Evolutionary conservation across 2,329 filamentous ascomycete species (phyloP), one percentile per base, ranked within the genome.

Genomic region (Xylariaceae sp.): DNA sequence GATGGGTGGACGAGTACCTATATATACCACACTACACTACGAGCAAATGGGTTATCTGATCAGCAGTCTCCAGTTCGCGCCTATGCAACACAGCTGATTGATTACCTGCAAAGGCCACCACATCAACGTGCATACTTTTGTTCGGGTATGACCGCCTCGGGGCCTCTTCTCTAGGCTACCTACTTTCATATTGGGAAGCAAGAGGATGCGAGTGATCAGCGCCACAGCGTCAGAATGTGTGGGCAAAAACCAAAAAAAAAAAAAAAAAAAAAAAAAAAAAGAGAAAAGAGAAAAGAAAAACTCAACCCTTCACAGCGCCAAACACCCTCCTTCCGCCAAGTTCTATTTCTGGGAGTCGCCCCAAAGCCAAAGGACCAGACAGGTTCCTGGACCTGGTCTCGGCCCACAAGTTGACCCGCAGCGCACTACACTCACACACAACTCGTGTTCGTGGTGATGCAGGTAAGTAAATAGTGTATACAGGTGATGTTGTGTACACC

Each of bases 391-490:
- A 37, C 8, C 35, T 9, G 35, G 8, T 11, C 5, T 11, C 5
- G 8, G 35, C 35, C 8, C 32, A 34, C 6, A 34, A 5, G 32
- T 11, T 58, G 55, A 65, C 48, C 56, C 62, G 64, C 64, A 65
- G 61, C 50, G 40, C 35, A 11, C 19, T 19, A 19, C 19, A 19
- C 19, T 19, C 19, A 19, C 19, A 19, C 19, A 19, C 19, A 19
- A 19, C 53, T 56, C 57, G 54, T 53, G 54, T 57, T 55, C 53
- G 57, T 59, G 52, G 42, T 34, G 50, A 61, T 59, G 51, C 51
- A 62, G 58, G 48, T 32, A 35, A 43, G 47, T 53, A 56, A 56
- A 19, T 19, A 19, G 19, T 19, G 19, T 19, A 19, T 19, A 19
- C 12, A 37, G 35, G 8, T 3, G 35, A 37, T 37, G 35, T 11